Evolutionary conservation across 805 yeast genomes (phyloP).

Genomic region (Schwanniomyces polymorphus): DNA sequence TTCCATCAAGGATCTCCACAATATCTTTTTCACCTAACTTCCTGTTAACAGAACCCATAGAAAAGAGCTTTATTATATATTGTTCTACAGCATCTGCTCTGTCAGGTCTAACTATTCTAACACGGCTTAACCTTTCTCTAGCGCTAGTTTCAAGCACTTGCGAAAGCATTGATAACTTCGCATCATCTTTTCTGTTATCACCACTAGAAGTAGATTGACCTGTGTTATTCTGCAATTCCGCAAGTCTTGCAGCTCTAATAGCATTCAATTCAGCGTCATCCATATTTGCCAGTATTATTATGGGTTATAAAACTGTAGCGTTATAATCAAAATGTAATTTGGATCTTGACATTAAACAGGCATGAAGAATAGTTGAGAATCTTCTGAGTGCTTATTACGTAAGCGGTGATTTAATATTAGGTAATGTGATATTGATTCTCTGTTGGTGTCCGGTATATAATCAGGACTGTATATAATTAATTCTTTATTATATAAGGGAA

Average conservation of each 20-base stretch:
- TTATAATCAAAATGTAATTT: background rate
- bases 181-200: constrained; percentile 32
- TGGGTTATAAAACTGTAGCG: background rate
- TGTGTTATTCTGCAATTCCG: constrained; percentile 68
- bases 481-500: no score
- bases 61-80: constrained; percentile 67
- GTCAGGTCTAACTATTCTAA: constrained; percentile 86
- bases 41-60: constrained; percentile 71
- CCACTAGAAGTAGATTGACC: constrained; percentile 22
- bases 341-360: background rate
- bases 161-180: constrained; percentile 47
- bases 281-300: constrained; percentile 41
- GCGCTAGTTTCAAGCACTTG: constrained; percentile 82
- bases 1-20: constrained; percentile 78
- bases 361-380: background rate
- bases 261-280: constrained; percentile 87
- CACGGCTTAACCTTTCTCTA: constrained; percentile 82
- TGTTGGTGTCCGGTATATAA: no score
- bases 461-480: no score
- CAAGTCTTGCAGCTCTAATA: constrained; percentile 87
- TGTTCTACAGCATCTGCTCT: constrained; percentile 87
- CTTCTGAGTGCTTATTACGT: background rate
- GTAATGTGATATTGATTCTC: background rate
- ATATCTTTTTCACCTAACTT: constrained; percentile 81
- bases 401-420: background rate